Conservation (phyloP, 805 yeast species). For the Clavispora fructus region DNA sequence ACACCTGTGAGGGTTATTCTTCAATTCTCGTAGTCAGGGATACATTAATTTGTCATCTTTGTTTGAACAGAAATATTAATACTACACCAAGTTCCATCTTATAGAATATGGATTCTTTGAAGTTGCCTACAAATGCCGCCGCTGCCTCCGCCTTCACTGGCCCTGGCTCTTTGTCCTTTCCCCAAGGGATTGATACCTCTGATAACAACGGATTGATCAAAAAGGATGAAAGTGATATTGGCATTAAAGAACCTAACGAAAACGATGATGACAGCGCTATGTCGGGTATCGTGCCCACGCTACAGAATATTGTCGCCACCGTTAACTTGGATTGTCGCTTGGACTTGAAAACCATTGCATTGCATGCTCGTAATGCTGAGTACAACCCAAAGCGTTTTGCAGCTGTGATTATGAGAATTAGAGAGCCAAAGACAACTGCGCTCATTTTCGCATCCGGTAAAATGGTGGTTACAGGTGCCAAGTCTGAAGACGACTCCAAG, state of each 20-base stretch:
- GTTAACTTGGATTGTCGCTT: conserved; percentile 94
- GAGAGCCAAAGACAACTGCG: conserved; percentile 98
- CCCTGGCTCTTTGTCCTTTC: conserved; percentile 57
- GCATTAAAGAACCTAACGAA: conserved; percentile 32
- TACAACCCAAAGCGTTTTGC: conserved; percentile 98
- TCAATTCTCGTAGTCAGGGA: conserved; percentile 18
- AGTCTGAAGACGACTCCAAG: conserved; percentile 97
- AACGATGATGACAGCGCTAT: conserved; percentile 65
- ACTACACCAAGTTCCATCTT: background rate
- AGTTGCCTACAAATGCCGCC: conserved; percentile 73
- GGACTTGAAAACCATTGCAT: conserved; percentile 93
- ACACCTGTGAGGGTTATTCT: background rate
- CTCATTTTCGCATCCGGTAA: conserved; percentile 97
- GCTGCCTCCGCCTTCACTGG: conserved; percentile 71
- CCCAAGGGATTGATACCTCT: conserved; percentile 40
- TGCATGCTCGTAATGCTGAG: conserved; percentile 98
- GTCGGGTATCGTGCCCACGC: conserved; percentile 93
- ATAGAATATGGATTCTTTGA: conserved; percentile 58
- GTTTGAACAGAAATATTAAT: conserved; percentile 1
- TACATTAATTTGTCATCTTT: conserved; percentile 41
- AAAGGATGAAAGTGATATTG: conserved; percentile 13
- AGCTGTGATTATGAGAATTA: conserved; percentile 97
- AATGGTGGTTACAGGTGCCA: conserved; percentile 99
- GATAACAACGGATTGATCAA: conserved; percentile 7
- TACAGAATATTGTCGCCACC: conserved; percentile 95